Conservation (phyloP, 2,329 filamentous ascomycete genomes). For the Penicillium palitans region DNA sequence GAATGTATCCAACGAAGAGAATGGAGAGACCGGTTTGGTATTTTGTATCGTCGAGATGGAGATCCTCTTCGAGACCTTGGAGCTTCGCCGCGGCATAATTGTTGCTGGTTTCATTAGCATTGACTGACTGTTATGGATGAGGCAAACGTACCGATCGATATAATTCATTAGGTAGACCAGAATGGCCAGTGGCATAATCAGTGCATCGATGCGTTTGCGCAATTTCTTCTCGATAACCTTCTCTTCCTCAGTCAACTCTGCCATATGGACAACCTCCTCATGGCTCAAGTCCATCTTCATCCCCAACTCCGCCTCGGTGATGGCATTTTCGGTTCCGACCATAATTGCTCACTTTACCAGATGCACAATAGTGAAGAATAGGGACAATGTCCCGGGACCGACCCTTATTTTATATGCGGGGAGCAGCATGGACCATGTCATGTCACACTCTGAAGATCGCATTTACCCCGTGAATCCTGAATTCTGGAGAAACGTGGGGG, state of each 20-base stretch:
- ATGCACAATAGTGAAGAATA: not conserved
- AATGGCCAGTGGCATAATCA: conserved; percentile 44
- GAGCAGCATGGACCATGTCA: not conserved
- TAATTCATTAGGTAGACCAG: conserved; percentile 46
- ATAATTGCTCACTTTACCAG: conserved; percentile 5
- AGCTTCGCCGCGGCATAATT: conserved; percentile 50
- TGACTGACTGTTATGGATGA: not conserved
- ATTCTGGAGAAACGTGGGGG: conserved; percentile 12
- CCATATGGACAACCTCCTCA: conserved; percentile 23
- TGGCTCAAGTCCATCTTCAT: conserved; percentile 23
- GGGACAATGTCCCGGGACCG: not conserved
- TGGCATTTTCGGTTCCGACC: conserved; percentile 10
- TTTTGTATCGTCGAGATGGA: conserved; percentile 36
- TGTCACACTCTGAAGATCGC: not conserved
- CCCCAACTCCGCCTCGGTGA: conserved; percentile 21
- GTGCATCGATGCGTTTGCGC: conserved; percentile 36
- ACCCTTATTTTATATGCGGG: conserved; percentile 7
- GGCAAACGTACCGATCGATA: conserved; percentile 39
- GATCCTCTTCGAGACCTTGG: conserved; percentile 44
- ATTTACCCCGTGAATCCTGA: conserved; percentile 11
- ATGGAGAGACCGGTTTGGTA: conserved; percentile 47
- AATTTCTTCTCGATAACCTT: conserved; percentile 40
- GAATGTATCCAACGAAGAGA: conserved; percentile 48
- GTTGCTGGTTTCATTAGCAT: conserved; percentile 35
- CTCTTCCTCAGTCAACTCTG: conserved; percentile 32